A percentile compares a stretch with the other conserved stretches of the same genome.
phyloP scores from a whole-genome alignment of 306 rosid genomes.

The Begonia masoniana region DNA sequence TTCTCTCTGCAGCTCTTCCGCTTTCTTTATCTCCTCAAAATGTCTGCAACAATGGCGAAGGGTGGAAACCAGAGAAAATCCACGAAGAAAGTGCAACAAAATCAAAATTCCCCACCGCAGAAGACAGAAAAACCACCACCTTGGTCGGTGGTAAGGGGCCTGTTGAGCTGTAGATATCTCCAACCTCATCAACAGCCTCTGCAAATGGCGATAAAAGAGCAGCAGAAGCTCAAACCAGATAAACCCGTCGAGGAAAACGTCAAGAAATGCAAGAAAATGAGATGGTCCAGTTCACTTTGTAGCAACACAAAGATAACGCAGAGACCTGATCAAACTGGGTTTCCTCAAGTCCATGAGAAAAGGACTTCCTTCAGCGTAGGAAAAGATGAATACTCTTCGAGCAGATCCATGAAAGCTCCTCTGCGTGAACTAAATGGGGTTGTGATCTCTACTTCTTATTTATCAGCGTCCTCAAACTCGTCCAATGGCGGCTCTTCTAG shows the following conservation, averaged over 20 bases:
- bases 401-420: conserved; percentile 52
- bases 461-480: conserved; percentile 13
- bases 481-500: conserved; percentile 52
- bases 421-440: conserved; percentile 42
- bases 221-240: conserved; percentile 37
- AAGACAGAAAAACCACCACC: conserved; percentile 62
- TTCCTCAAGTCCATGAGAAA: conserved; percentile 55
- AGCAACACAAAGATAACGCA: conserved; percentile 74
- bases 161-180: conserved; percentile 53
- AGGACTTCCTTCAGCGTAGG: conserved; percentile 30
- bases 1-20: background rate
- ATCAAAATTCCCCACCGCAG: conserved; percentile 31
- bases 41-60: background rate
- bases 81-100: background rate
- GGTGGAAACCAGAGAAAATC: background rate
- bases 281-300: conserved; percentile 83
- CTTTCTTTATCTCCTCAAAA: background rate
- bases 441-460: conserved; percentile 13
- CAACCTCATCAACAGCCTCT: conserved; percentile 31
- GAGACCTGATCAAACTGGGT: conserved; percentile 41
- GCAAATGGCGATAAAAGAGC: conserved; percentile 25
- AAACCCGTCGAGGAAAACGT: conserved; percentile 37
- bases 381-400: conserved; percentile 29
- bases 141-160: conserved; percentile 71
- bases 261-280: conserved; percentile 87